phyloP scores from a whole-genome alignment of 2,329 filamentous ascomycete genomes.

The Aspergillus alliaceus region DNA sequence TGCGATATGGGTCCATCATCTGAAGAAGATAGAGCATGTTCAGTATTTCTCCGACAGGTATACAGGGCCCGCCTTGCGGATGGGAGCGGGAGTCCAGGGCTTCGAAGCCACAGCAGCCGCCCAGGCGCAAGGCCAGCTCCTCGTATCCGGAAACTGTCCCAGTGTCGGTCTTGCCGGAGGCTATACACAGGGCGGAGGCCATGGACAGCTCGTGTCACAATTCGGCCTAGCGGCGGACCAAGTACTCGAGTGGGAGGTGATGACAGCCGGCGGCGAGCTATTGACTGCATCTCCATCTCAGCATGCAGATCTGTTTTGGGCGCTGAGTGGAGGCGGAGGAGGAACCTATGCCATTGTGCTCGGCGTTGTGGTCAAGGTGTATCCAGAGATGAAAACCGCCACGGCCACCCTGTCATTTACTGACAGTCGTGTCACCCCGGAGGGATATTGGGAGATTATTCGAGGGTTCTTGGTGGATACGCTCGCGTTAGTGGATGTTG shows the following conservation, averaged over 20 bases:
- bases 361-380: constrained; percentile 54
- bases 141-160: constrained; percentile 56
- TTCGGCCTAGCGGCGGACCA: constrained; percentile 55
- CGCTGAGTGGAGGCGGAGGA: constrained; percentile 18
- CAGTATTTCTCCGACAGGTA: no score
- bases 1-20: constrained; percentile 30
- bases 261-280: constrained; percentile 38
- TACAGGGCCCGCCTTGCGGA: no score
- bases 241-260: constrained; percentile 50
- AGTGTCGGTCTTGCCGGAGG: constrained; percentile 60
- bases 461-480: no score
- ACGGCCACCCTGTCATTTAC: constrained; percentile 50
- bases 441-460: no score
- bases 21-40: constrained; percentile 38
- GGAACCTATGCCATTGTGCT: constrained; percentile 15
- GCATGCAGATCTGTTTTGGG: constrained; percentile 21
- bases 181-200: constrained; percentile 59
- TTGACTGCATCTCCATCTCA: constrained; percentile 14
- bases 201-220: constrained; percentile 52
- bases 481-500: no score
- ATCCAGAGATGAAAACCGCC: constrained; percentile 44
- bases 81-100: constrained; percentile 56
- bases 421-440: no score
- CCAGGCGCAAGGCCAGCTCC: constrained; percentile 44
- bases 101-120: constrained; percentile 50